Percentiles rank a stretch among this genome's conserved stretches.
These are phyloP conservation scores for Pueraria montana DNA, from an alignment of 306 rosid genomes.

Conservation along the genomic window DNA sequence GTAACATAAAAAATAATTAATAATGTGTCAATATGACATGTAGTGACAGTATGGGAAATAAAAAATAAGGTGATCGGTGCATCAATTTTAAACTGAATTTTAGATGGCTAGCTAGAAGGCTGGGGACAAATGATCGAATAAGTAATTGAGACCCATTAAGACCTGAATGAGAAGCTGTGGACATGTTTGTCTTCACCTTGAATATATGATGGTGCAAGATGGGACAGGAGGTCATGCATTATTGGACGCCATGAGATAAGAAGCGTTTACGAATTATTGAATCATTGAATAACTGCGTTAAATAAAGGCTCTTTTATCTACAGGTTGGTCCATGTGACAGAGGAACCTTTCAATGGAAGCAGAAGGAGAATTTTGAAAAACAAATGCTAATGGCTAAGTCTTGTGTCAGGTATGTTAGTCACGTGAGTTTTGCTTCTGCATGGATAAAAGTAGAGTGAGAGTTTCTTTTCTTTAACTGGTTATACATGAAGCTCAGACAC, in stretches of 20 bases:
- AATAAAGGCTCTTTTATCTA: slow-evolving; percentile 45
- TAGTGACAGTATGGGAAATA: background rate
- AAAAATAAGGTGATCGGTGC: background rate
- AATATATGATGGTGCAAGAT: slow-evolving; percentile 47
- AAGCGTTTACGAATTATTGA: slow-evolving; percentile 54
- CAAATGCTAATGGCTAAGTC: slow-evolving; percentile 42
- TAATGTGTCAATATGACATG: slow-evolving; percentile 8
- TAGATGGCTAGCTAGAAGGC: background rate
- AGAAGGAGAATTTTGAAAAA: slow-evolving; percentile 52
- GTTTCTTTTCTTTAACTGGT: background rate
- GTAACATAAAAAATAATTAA: too few species aligned
- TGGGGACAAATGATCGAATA: slow-evolving; percentile 38
- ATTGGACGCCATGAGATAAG: slow-evolving; percentile 53
- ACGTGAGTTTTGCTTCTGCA: slow-evolving; percentile 58
- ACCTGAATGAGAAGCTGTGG: slow-evolving; percentile 27
- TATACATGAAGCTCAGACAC: slow-evolving; percentile 10
- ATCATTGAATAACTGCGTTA: slow-evolving; percentile 55
- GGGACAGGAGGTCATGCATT: slow-evolving; percentile 56
- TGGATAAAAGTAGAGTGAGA: slow-evolving; percentile 28
- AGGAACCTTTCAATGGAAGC: slow-evolving; percentile 60
- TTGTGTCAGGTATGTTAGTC: slow-evolving; percentile 69
- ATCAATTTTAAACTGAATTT: background rate
- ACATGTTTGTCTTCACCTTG: slow-evolving; percentile 54
- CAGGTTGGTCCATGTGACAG: slow-evolving; percentile 91
- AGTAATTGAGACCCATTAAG: slow-evolving; percentile 35